phyloP scores from a whole-genome alignment of 768 basidiomycete genomes.

The Collybia nuda region DNA sequence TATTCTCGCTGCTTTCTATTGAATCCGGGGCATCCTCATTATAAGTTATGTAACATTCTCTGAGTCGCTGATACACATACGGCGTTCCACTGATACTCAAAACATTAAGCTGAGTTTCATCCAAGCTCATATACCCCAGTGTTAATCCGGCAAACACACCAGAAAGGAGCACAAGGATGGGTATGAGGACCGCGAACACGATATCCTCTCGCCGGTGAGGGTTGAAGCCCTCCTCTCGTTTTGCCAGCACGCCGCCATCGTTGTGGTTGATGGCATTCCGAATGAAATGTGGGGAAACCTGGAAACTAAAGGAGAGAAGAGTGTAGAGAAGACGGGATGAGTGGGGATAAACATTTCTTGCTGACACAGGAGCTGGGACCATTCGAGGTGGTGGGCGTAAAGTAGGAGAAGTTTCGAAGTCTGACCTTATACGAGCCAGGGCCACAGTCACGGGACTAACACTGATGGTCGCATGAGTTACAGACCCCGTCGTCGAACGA shows the following conservation, averaged over 20 bases:
- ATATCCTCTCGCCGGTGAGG: constrained; percentile 29
- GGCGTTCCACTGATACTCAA: constrained; percentile 82
- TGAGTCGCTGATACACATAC: constrained; percentile 38
- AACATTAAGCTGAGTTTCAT: constrained; percentile 90
- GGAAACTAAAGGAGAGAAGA: constrained; percentile 39
- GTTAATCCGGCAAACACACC: constrained; percentile 92
- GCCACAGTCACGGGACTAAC: too few relatives aligned
- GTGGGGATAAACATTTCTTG: constrained; percentile 27
- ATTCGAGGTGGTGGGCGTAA: constrained; percentile 30
- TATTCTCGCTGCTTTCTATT: constrained; percentile 76
- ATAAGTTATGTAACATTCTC: constrained; percentile 1
- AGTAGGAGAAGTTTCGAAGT: neutral
- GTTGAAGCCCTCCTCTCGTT: constrained; percentile 27
- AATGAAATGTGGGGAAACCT: constrained; percentile 43
- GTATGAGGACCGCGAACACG: constrained; percentile 35
- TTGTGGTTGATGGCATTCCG: constrained; percentile 15
- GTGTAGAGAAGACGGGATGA: constrained; percentile 46
- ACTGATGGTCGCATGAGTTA: too few relatives aligned
- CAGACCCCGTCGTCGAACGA: too few relatives aligned
- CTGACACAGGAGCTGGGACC: constrained; percentile 39
- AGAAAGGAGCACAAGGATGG: constrained; percentile 77
- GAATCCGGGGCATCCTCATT: constrained; percentile 1
- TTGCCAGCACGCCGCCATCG: constrained; percentile 14
- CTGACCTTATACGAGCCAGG: too few relatives aligned
- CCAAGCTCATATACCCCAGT: constrained; percentile 89